Conservation (phyloP, 352 stramenopile genomes). For the Peronospora destructor region DNA sequence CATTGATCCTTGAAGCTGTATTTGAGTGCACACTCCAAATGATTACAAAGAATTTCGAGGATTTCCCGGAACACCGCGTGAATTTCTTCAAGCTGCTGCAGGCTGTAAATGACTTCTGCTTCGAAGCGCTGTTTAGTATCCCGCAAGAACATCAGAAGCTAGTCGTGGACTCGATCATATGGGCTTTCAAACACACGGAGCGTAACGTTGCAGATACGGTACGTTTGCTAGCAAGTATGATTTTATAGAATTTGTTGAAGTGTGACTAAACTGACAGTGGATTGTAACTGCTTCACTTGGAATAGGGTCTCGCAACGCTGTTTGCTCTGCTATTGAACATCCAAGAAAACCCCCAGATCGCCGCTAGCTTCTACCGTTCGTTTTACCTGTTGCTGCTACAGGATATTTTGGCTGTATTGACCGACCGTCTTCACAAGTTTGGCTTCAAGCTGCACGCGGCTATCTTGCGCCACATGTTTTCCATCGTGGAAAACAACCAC, state of each 20-base stretch:
- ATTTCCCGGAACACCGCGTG: conserved; percentile 97
- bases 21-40: conserved; percentile 99
- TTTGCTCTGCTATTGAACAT: conserved; percentile 96
- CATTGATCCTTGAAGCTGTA: conserved; percentile 94
- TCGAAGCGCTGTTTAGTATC: conserved; percentile 95
- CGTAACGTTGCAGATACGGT: conserved; percentile 96
- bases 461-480: conserved; percentile 97
- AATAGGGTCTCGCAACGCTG: conserved; percentile 91
- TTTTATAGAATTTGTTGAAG: neutral
- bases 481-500: conserved; percentile 94
- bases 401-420: conserved; percentile 96
- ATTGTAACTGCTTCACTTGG: conserved; percentile 1
- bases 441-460: conserved; percentile 98
- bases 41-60: conserved; percentile 99
- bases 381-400: conserved; percentile 93
- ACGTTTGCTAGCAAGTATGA: conserved; percentile 12
- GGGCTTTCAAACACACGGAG: conserved; percentile 99
- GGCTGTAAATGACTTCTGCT: conserved; percentile 93
- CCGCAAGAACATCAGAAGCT: conserved; percentile 97
- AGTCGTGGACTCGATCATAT: conserved; percentile 98
- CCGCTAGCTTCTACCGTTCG: conserved; percentile 96
- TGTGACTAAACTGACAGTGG: no score
- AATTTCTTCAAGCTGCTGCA: conserved; percentile 98
- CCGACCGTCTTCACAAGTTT: conserved; percentile 98
- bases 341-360: conserved; percentile 89